Base-by-base conservation (phyloP, 202 grass and related monocot species). In the Sporobolus alterniflorus region DNA sequence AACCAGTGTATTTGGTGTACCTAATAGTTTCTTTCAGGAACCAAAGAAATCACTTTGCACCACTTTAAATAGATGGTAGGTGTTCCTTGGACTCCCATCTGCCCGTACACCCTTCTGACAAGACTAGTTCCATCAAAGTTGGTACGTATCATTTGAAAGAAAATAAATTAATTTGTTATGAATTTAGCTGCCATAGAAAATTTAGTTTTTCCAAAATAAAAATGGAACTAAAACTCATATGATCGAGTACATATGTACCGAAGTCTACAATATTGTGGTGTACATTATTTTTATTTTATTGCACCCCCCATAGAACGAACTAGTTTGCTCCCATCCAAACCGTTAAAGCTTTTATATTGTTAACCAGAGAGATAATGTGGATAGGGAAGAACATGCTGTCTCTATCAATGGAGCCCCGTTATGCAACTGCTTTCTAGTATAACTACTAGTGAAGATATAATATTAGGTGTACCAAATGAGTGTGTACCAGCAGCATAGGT, bases 351-450 rank as follows among this genome's bases (percentile, higher is more conserved):
- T 78, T 54, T 36, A 46, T 41, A 80, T 41, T 69, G 40, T 20
- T 41, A n/a, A 64, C 13, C 41, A 50, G 85, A 76, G 60, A n/a
- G n/a, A n/a, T n/a, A n/a, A 9, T 43, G 71, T 82, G 78, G 78
- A 44, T 70, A 70, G 52, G 71, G 67, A 52, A 44, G 54, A 60
- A 43, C 71, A 70, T 83, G 75, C 0, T 64, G 68, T 90, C 73
- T 64, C 84, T 80, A 31, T 87, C 88, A 83, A 28, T 57, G 44
- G 75, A 87, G 84, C 75, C 80, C 70, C 74, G 54, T 75, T 83
- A 64, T 90, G 54, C 84, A 90, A 87, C 79, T 90, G 74, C 88
- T 90, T 83, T 83, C 84, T 21, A 54, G 74, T 68, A 71, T 89
- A 80, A 82, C 75, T 67, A 77, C 33, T 79, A 40, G 47, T 57